Conservation (phyloP, 495 filamentous ascomycete species). For the Aspergillus cavernicola region DNA sequence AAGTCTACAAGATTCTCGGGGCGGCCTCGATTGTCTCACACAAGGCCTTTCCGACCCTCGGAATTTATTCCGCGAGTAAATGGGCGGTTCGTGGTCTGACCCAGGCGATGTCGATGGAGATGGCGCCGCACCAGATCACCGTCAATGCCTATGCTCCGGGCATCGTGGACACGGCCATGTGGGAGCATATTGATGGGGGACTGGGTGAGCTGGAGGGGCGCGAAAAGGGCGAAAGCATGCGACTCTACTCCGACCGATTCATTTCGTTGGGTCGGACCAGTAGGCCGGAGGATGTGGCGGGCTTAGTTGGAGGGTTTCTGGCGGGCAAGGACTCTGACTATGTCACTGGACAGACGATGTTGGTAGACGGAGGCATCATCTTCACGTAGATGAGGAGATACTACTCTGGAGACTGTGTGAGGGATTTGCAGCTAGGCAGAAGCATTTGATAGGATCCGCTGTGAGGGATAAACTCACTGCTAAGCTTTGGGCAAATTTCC, state of each 20-base stretch:
- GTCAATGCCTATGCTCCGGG: slow-evolving; percentile 62
- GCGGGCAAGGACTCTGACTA: slow-evolving; percentile 52
- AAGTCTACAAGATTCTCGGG: slow-evolving; percentile 51
- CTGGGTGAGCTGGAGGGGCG: slow-evolving; percentile 41
- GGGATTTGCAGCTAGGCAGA: slow-evolving; percentile 1
- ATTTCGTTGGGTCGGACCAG: slow-evolving; percentile 50
- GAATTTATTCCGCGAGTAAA: slow-evolving; percentile 56
- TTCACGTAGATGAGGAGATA: slow-evolving; percentile 31
- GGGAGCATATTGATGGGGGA: slow-evolving; percentile 55
- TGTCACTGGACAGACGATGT: slow-evolving; percentile 58
- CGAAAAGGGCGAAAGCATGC: slow-evolving; percentile 49
- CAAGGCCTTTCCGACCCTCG: slow-evolving; percentile 48
- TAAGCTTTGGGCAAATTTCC: slow-evolving; percentile 16
- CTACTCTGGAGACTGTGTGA: background rate
- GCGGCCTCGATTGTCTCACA: slow-evolving; percentile 54
- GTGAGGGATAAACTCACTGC: slow-evolving; percentile 9
- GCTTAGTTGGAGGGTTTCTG: slow-evolving; percentile 54
- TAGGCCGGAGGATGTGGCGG: slow-evolving; percentile 56
- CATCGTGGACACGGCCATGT: slow-evolving; percentile 59
- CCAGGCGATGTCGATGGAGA: slow-evolving; percentile 55
- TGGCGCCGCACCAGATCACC: slow-evolving; percentile 55
- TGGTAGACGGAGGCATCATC: slow-evolving; percentile 60
- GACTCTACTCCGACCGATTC: slow-evolving; percentile 37
- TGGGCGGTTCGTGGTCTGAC: slow-evolving; percentile 58
- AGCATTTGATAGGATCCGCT: background rate